Evolutionary conservation across 495 filamentous ascomycete genomes (phyloP).

Genomic region (Margaritispora aquatica): DNA sequence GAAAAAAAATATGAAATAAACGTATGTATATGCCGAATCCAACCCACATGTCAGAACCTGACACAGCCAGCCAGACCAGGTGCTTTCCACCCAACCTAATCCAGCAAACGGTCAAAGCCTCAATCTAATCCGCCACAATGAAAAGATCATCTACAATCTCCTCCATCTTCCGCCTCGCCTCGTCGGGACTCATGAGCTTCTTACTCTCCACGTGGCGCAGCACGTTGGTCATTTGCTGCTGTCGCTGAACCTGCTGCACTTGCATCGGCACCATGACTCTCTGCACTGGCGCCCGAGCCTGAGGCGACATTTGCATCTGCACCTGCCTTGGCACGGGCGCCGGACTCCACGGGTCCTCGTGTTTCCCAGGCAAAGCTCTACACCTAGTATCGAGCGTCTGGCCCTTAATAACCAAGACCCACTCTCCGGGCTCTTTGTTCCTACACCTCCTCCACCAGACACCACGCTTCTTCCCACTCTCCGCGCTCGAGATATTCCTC

Average conservation of each 20-base stretch:
- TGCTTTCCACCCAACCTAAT: background rate
- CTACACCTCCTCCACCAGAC: background rate
- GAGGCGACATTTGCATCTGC: background rate
- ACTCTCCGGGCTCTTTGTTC: constrained; percentile 2
- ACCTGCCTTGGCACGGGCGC: background rate
- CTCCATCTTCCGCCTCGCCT: constrained; percentile 11
- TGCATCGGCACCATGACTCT: background rate
- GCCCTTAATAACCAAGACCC: constrained; percentile 7
- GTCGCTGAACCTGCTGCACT: background rate
- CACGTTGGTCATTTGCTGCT: background rate
- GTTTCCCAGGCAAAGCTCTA: constrained; percentile 5
- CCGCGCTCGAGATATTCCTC: background rate
- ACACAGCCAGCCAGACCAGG: background rate
- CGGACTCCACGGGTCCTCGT: constrained; percentile 12
- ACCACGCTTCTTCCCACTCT: background rate
- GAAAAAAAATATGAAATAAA: too few relatives aligned
- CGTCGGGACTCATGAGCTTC: background rate
- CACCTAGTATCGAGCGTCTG: constrained; percentile 3
- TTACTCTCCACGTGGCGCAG: constrained; percentile 12
- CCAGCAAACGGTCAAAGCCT: background rate
- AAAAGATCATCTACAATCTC: constrained; percentile 10
- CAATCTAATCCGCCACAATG: background rate
- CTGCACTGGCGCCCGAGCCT: background rate
- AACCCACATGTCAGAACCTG: too few relatives aligned
- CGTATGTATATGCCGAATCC: too few relatives aligned